phyloP scores from a whole-genome alignment of 2,329 filamentous ascomycete species.

The Hirsutella minnesotensis region DNA sequence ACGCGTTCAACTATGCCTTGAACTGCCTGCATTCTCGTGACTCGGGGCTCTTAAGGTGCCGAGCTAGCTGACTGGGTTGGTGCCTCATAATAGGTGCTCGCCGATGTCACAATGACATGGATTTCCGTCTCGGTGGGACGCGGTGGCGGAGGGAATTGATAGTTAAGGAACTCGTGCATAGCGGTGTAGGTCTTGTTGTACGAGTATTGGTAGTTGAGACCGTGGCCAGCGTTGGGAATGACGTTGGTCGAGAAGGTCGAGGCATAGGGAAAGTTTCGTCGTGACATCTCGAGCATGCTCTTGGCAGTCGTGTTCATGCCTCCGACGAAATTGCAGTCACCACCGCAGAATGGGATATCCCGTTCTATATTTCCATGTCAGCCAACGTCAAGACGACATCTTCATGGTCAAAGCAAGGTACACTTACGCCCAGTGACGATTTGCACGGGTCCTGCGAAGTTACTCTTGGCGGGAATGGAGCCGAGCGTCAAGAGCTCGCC shows the following conservation, averaged over 20 bases:
- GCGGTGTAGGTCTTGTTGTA: conserved; percentile 18
- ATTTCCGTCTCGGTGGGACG: too few relatives aligned
- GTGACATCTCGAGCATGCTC: conserved; percentile 29
- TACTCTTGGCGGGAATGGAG: conserved; percentile 18
- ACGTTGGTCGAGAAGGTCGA: conserved; percentile 39
- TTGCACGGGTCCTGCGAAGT: conserved; percentile 41
- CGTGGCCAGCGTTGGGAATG: conserved; percentile 38
- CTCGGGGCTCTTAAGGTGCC: too few relatives aligned
- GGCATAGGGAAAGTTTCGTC: conserved; percentile 29
- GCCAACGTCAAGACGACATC: not conserved
- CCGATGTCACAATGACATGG: too few relatives aligned
- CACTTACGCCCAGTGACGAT: conserved; percentile 43
- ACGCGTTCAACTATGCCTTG: too few relatives aligned
- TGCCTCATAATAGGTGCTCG: too few relatives aligned
- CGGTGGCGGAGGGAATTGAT: not conserved
- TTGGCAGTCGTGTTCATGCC: conserved; percentile 22
- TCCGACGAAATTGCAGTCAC: conserved; percentile 41
- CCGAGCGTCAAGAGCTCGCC: conserved; percentile 49
- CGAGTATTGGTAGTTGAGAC: conserved; percentile 33
- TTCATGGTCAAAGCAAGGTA: not conserved
- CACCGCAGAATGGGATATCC: conserved; percentile 48
- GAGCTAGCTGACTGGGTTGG: too few relatives aligned
- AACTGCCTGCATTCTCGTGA: too few relatives aligned
- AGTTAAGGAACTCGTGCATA: conserved; percentile 22
- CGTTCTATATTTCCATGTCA: conserved; percentile 16